These are phyloP conservation scores for Paralagenidium karlingii DNA, from an alignment of 352 stramenopile species.

Conservation along the genomic window DNA sequence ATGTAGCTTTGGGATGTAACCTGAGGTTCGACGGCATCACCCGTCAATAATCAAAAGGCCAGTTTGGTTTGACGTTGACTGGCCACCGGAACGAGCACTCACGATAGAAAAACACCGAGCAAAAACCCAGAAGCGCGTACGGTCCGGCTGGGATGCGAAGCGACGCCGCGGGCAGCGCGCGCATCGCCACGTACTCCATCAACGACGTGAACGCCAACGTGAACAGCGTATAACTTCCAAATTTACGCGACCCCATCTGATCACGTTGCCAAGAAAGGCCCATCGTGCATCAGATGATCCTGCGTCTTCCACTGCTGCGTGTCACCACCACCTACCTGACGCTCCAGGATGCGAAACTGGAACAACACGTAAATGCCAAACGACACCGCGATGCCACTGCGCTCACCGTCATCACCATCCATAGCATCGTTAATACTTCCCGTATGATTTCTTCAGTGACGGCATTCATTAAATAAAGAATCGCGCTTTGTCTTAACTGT, in stretches of 20 bases:
- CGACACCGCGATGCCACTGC: conserved; percentile 57
- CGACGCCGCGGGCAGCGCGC: conserved; percentile 19
- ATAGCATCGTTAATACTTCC: conserved; percentile 3
- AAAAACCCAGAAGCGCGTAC: conserved; percentile 59
- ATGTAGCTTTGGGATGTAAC: conserved; percentile 63
- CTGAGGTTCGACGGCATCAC: conserved; percentile 10
- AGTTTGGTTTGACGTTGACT: conserved; percentile 1
- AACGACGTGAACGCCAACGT: conserved; percentile 30
- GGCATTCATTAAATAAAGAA: not conserved
- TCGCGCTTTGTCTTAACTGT: too few species aligned
- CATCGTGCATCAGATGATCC: too few species aligned
- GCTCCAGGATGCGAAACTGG: conserved; percentile 73
- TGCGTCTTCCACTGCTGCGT: not conserved
- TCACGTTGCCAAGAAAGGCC: not conserved
- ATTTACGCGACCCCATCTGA: conserved; percentile 77
- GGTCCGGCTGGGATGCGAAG: conserved; percentile 37
- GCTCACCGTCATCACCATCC: not conserved
- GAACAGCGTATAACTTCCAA: conserved; percentile 62
- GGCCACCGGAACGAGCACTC: conserved; percentile 6
- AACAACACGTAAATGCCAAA: conserved; percentile 79
- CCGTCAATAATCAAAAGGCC: not conserved
- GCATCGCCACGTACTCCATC: conserved; percentile 30
- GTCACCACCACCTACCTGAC: conserved; percentile 18
- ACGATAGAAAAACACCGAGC: conserved; percentile 73
- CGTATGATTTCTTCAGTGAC: not conserved